Percentiles rank a stretch among this genome's conserved stretches.
These are phyloP conservation scores for Panaeolus papilionaceus DNA, from an alignment of 768 basidiomycete genomes.

Conservation along the genomic window DNA sequence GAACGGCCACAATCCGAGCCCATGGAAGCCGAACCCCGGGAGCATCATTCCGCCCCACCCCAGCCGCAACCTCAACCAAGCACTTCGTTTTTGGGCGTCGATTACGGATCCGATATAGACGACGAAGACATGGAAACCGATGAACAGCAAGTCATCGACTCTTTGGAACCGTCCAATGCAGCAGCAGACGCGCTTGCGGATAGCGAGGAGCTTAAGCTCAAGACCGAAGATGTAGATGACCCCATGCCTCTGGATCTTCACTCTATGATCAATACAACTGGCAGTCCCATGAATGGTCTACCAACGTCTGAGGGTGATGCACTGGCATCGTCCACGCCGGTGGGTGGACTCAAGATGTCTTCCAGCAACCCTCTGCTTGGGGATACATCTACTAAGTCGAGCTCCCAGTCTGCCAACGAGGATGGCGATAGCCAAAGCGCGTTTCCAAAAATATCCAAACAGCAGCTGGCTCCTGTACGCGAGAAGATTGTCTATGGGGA, in stretches of 20 bases:
- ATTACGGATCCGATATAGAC: constrained; percentile 72
- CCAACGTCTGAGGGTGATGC: constrained; percentile 17
- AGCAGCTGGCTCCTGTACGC: constrained; percentile 60
- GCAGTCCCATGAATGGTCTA: constrained; percentile 10
- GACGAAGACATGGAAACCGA: constrained; percentile 68
- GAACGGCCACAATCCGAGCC: constrained; percentile 45
- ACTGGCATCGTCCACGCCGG: constrained; percentile 20
- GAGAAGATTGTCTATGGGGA: constrained; percentile 69
- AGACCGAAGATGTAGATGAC: constrained; percentile 64
- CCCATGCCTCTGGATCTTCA: constrained; percentile 38
- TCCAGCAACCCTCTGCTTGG: constrained; percentile 64
- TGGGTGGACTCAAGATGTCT: constrained; percentile 54
- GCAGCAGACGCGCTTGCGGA: constrained; percentile 67
- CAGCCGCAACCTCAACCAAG: constrained; percentile 17
- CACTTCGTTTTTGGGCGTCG: constrained; percentile 45
- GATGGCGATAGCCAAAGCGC: constrained; percentile 39
- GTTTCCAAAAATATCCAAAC: constrained; percentile 47
- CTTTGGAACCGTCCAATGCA: constrained; percentile 56
- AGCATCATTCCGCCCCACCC: background rate
- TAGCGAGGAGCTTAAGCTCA: constrained; percentile 32
- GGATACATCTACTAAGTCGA: constrained; percentile 38
- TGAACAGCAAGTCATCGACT: constrained; percentile 60
- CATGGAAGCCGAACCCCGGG: constrained; percentile 25
- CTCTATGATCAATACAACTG: constrained; percentile 15
- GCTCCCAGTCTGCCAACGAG: constrained; percentile 45